Evolutionary conservation across 306 rosid genomes (phyloP).

Genomic region (Arachis stenosperma): DNA sequence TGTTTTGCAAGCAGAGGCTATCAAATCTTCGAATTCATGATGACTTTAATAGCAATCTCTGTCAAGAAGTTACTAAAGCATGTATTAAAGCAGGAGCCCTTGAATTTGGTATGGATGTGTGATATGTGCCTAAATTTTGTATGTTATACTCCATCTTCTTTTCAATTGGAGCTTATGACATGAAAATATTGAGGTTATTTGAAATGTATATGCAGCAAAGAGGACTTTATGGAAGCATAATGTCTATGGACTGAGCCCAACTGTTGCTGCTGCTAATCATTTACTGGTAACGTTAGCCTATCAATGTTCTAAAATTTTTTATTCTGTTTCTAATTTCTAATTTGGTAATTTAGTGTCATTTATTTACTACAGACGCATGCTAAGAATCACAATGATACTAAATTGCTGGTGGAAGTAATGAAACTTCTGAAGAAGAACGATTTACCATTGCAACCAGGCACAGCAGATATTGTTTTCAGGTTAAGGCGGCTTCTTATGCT

Average conservation of each 20-base stretch:
- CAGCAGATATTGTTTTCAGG: slow-evolving; percentile 97
- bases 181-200: slow-evolving; percentile 23
- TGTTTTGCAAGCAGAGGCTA: slow-evolving; percentile 68
- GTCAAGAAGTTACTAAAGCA: slow-evolving; percentile 83
- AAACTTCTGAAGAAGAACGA: slow-evolving; percentile 70
- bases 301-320: slow-evolving; percentile 24
- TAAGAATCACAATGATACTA: slow-evolving; percentile 63
- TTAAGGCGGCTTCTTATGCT: slow-evolving; percentile 16
- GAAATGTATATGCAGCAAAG: slow-evolving; percentile 61
- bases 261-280: slow-evolving; percentile 75
- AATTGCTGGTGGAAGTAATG: slow-evolving; percentile 79
- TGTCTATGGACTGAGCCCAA: slow-evolving; percentile 75
- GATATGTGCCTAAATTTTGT: background rate
- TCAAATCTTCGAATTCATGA: slow-evolving; percentile 85
- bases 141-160: slow-evolving; percentile 10
- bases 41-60: slow-evolving; percentile 73
- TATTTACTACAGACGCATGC: slow-evolving; percentile 61
- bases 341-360: slow-evolving; percentile 33
- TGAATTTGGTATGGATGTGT: slow-evolving; percentile 63
- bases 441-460: slow-evolving; percentile 88
- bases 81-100: slow-evolving; percentile 79
- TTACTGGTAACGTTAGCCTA: slow-evolving; percentile 67
- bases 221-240: slow-evolving; percentile 90
- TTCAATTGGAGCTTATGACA: slow-evolving; percentile 3
- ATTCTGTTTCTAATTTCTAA: slow-evolving; percentile 28